Percentiles rank a stretch among this genome's conserved stretches.
Evolutionary conservation across 192 early-diverging fungal genomes (phyloP).

Genomic region (Endogone sp.): DNA sequence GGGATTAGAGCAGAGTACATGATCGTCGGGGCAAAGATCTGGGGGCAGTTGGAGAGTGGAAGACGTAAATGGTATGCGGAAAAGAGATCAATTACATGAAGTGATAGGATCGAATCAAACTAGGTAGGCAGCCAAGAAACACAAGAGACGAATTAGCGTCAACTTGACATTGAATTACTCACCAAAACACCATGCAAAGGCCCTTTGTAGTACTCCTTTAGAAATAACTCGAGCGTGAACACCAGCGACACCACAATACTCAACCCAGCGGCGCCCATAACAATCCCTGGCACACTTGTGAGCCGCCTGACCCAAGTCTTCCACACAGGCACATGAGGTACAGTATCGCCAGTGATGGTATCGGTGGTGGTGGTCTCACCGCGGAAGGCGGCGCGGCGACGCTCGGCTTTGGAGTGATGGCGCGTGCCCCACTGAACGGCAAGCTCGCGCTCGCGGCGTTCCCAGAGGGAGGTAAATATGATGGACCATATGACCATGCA

Average conservation of each 20-base stretch:
- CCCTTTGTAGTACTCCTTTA: slow-evolving; percentile 80
- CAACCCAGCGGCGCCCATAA: slow-evolving; percentile 53
- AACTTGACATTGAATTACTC: background rate
- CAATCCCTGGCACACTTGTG: slow-evolving; percentile 53
- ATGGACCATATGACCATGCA: slow-evolving; percentile 65
- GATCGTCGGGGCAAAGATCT: slow-evolving; percentile 54
- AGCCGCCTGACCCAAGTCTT: slow-evolving; percentile 62
- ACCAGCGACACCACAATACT: slow-evolving; percentile 61
- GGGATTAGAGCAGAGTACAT: slow-evolving; percentile 75
- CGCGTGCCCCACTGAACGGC: slow-evolving; percentile 76
- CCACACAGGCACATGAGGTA: slow-evolving; percentile 69
- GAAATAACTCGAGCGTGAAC: slow-evolving; percentile 72
- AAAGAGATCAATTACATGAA: too few species aligned
- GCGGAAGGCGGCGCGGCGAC: slow-evolving; percentile 65
- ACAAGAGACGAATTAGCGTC: slow-evolving; percentile 6
- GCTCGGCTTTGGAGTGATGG: slow-evolving; percentile 54
- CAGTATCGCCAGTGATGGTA: slow-evolving; percentile 66
- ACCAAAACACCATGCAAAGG: slow-evolving; percentile 55
- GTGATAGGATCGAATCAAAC: background rate
- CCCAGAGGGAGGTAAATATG: slow-evolving; percentile 79
- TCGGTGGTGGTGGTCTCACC: slow-evolving; percentile 56
- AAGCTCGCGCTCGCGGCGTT: slow-evolving; percentile 66
- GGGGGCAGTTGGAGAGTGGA: too few species aligned
- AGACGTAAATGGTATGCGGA: too few species aligned
- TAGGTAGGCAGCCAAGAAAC: slow-evolving; percentile 2